A percentile compares a stretch with the other conserved stretches of the same genome.
Conservation (phyloP, 805 yeast genomes). For the Kodamaea kaohsiungensis region DNA sequence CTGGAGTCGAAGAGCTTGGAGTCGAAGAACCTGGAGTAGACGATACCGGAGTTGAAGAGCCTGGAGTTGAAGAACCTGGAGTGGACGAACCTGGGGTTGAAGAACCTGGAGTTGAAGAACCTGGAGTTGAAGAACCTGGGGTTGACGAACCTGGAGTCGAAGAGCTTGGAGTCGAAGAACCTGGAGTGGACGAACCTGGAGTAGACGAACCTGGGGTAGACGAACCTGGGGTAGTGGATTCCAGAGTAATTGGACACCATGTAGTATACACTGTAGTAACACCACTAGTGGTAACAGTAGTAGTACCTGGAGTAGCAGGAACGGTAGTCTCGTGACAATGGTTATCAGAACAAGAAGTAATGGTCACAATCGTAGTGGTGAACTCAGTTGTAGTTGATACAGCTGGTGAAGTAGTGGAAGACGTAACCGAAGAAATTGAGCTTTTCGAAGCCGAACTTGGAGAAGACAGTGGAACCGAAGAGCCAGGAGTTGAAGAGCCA, state of each 20-base stretch:
- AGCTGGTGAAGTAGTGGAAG: neutral
- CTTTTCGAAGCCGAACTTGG: neutral
- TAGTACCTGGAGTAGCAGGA: constrained; percentile 17
- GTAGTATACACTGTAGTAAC: constrained; percentile 42
- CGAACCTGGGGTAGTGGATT: constrained; percentile 15
- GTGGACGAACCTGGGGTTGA: neutral
- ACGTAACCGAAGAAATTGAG: neutral
- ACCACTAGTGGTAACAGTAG: constrained; percentile 36
- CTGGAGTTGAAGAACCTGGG: neutral
- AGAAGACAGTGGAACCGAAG: neutral
- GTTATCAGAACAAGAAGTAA: constrained; percentile 40
- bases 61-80: neutral
- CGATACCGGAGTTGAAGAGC: neutral
- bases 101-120: neutral
- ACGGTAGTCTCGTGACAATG: constrained; percentile 23
- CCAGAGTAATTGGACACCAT: constrained; percentile 28
- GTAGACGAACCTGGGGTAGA: constrained; percentile 21
- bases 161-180: constrained; percentile 13
- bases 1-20: neutral
- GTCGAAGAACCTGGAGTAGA: neutral
- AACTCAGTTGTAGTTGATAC: neutral
- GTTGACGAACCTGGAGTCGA: neutral
- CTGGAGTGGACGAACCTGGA: constrained; percentile 17
- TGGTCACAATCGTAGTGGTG: constrained; percentile 34
- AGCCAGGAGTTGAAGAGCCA: neutral